Evolutionary conservation across 2,329 filamentous ascomycete genomes (phyloP).

Genomic region (Fusarium coffeatum): DNA sequence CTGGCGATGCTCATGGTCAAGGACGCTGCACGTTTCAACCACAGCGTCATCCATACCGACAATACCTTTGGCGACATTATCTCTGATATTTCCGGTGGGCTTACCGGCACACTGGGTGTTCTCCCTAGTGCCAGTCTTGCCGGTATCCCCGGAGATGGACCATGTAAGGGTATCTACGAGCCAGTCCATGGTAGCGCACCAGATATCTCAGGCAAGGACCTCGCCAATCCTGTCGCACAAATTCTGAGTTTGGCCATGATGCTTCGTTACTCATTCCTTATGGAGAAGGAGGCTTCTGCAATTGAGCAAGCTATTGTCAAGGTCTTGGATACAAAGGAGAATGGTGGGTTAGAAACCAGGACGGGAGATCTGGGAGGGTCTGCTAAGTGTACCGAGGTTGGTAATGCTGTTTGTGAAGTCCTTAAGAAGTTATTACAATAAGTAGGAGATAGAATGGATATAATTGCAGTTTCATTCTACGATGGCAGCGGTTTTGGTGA

Average conservation of each 20-base stretch:
- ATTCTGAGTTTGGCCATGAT: slow-evolving; percentile 80
- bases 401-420: slow-evolving; percentile 63
- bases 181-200: slow-evolving; percentile 80
- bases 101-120: slow-evolving; percentile 59
- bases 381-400: slow-evolving; percentile 72
- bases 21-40: slow-evolving; percentile 60
- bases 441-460: too few species aligned
- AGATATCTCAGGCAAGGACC: slow-evolving; percentile 77
- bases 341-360: slow-evolving; percentile 60
- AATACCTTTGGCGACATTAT: slow-evolving; percentile 63
- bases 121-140: slow-evolving; percentile 60
- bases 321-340: slow-evolving; percentile 66
- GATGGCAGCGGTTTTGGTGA: too few species aligned
- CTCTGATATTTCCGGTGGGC: slow-evolving; percentile 59
- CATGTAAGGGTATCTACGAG: slow-evolving; percentile 79
- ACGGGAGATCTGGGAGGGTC: slow-evolving; percentile 75
- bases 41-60: slow-evolving; percentile 58
- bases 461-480: accelerated
- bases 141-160: slow-evolving; percentile 54
- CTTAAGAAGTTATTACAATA: neutral
- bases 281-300: slow-evolving; percentile 69
- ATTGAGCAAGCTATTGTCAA: slow-evolving; percentile 73
- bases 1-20: slow-evolving; percentile 61
- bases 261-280: slow-evolving; percentile 76
- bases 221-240: slow-evolving; percentile 79